Percentiles rank a stretch among this genome's conserved stretches.
phyloP scores from a whole-genome alignment of 768 basidiomycete species.

The Rubroboletus pulcherrimus region DNA sequence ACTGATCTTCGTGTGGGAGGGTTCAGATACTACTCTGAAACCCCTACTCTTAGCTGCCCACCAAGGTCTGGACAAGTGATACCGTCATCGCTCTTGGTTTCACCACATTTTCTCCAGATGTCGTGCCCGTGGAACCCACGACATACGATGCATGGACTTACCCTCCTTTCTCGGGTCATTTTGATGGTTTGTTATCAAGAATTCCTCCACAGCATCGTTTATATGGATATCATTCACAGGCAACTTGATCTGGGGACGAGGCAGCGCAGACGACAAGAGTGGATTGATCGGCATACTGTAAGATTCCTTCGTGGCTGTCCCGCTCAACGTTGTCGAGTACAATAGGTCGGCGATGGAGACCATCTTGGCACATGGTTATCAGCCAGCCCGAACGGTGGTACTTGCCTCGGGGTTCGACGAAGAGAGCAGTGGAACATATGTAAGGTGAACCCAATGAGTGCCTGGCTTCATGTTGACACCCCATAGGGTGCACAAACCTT shows the following conservation, averaged over 20 bases:
- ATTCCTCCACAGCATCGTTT: not conserved
- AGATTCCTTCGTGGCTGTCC: not conserved
- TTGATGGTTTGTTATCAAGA: constrained; percentile 40
- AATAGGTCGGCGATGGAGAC: constrained; percentile 55
- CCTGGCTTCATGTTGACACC: not conserved
- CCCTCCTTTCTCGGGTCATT: constrained; percentile 62
- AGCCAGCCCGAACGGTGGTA: constrained; percentile 60
- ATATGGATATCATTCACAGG: constrained; percentile 18
- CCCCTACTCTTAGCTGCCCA: constrained; percentile 54
- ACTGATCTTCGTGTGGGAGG: constrained; percentile 56
- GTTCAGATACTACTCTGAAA: constrained; percentile 45
- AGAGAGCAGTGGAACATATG: constrained; percentile 54
- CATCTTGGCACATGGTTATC: constrained; percentile 57
- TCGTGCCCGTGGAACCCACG: constrained; percentile 60
- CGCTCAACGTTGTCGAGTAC: not conserved
- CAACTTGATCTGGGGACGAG: constrained; percentile 47
- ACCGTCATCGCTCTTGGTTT: not conserved
- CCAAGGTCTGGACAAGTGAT: constrained; percentile 39
- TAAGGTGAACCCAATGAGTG: constrained; percentile 16
- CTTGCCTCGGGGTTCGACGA: constrained; percentile 76
- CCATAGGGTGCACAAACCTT: constrained; percentile 53
- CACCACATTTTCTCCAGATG: constrained; percentile 39
- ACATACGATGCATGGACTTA: constrained; percentile 56
- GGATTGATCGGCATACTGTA: constrained; percentile 68
- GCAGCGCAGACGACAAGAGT: constrained; percentile 57